Conservation (phyloP, 2,329 filamentous ascomycete species). For the Stagonosporopsis cucurbitacearum region DNA sequence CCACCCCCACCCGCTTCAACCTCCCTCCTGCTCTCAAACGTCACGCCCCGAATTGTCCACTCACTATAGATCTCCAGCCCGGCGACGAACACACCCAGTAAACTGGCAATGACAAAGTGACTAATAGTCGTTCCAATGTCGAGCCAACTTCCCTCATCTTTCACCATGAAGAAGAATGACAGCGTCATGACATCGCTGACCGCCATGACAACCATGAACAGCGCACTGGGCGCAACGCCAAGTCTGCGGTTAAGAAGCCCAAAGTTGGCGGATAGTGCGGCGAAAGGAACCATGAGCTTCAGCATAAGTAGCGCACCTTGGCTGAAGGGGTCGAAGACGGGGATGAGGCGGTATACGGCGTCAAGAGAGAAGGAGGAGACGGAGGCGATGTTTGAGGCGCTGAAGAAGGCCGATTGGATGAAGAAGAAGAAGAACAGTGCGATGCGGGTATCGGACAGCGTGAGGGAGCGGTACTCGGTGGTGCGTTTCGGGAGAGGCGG, state of each 20-base stretch:
- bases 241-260: conserved; percentile 87
- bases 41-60: conserved; percentile 79
- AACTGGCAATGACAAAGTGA: conserved; percentile 91
- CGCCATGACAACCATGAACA: conserved; percentile 90
- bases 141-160: conserved; percentile 94
- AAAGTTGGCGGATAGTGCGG: conserved; percentile 89
- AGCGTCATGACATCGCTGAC: conserved; percentile 90
- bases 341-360: conserved; percentile 83
- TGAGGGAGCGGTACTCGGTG: conserved; percentile 68
- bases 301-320: conserved; percentile 86
- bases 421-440: conserved; percentile 95
- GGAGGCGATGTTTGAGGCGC: conserved; percentile 93
- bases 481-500: conserved; percentile 41
- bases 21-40: conserved; percentile 58
- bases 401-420: conserved; percentile 95
- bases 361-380: conserved; percentile 93
- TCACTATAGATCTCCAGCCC: conserved; percentile 85
- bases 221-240: conserved; percentile 81
- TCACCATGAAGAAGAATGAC: conserved; percentile 97
- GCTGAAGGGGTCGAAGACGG: conserved; percentile 91
- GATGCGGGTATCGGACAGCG: conserved; percentile 82
- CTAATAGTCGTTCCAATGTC: conserved; percentile 97
- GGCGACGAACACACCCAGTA: conserved; percentile 89
- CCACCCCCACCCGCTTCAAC: conserved; percentile 10
- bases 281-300: conserved; percentile 93